A percentile compares a stretch with the other conserved stretches of the same genome.
Evolutionary conservation across 495 filamentous ascomycete species (phyloP).

Genomic region (Thermochaetoides thermophila): DNA sequence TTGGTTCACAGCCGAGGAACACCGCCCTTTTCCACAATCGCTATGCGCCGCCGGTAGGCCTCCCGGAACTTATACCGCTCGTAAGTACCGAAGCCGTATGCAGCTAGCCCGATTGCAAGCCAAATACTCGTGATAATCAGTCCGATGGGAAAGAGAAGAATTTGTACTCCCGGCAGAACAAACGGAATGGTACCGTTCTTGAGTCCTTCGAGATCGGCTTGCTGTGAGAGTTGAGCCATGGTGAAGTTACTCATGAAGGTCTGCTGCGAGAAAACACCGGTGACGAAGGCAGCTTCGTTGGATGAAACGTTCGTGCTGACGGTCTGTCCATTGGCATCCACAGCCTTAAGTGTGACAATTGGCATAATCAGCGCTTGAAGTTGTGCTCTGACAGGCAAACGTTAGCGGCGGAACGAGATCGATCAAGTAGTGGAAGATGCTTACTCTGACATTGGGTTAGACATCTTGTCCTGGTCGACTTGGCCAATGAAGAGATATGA

Average conservation of each 20-base stretch:
- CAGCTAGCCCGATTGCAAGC: slow-evolving; percentile 36
- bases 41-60: slow-evolving; percentile 40
- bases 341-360: slow-evolving; percentile 41
- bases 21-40: slow-evolving; percentile 21
- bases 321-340: slow-evolving; percentile 23
- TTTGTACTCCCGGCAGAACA: slow-evolving; percentile 48
- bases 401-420: slow-evolving; percentile 10
- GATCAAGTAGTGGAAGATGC: slow-evolving; percentile 4
- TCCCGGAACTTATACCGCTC: slow-evolving; percentile 49
- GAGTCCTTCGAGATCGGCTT: slow-evolving; percentile 17
- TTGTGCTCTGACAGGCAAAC: slow-evolving; percentile 23
- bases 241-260: slow-evolving; percentile 28
- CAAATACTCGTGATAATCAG: slow-evolving; percentile 51
- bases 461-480: slow-evolving; percentile 32
- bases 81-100: slow-evolving; percentile 47
- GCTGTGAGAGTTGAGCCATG: slow-evolving; percentile 25
- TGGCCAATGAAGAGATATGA: slow-evolving; percentile 39
- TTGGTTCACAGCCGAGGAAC: slow-evolving; percentile 22
- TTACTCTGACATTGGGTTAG: slow-evolving; percentile 25
- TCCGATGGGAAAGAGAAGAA: slow-evolving; percentile 54
- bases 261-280: slow-evolving; percentile 46
- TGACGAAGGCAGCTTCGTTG: slow-evolving; percentile 53
- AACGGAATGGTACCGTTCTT: slow-evolving; percentile 36
- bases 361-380: slow-evolving; percentile 49
- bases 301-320: slow-evolving; percentile 47